A percentile compares a stretch with the other conserved stretches of the same genome.
Conservation (phyloP, 371 early-diverging fungal species). For the Mortierella sp. region DNA sequence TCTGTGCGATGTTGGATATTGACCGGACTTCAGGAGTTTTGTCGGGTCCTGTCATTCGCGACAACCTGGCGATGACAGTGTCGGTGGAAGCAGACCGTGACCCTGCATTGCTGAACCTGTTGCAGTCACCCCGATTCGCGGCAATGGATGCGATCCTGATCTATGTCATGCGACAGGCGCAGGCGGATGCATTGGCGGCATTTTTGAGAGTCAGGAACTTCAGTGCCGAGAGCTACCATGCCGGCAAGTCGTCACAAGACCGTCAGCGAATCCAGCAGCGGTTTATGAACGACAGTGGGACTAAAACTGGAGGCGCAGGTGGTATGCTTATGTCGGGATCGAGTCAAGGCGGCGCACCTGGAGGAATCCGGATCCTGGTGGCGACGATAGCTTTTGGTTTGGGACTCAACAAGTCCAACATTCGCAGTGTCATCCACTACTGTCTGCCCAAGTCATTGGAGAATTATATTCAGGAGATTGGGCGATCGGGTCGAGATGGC, state of each 20-base stretch:
- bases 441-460: slow-evolving; percentile 84
- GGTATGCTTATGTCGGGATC: slow-evolving; percentile 6
- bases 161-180: slow-evolving; percentile 75
- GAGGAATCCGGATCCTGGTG: slow-evolving; percentile 73
- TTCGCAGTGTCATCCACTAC: slow-evolving; percentile 87
- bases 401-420: slow-evolving; percentile 87
- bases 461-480: slow-evolving; percentile 90
- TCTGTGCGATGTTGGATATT: slow-evolving; percentile 68
- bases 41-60: slow-evolving; percentile 61
- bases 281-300: slow-evolving; percentile 65
- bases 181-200: slow-evolving; percentile 72
- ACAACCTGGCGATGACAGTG: slow-evolving; percentile 68
- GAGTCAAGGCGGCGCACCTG: slow-evolving; percentile 15
- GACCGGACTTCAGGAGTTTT: slow-evolving; percentile 60
- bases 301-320: slow-evolving; percentile 4
- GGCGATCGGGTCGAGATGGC: slow-evolving; percentile 89
- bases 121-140: slow-evolving; percentile 62
- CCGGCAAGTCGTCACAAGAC: slow-evolving; percentile 77
- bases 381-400: slow-evolving; percentile 92
- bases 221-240: slow-evolving; percentile 82
- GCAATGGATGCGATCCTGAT: slow-evolving; percentile 69
- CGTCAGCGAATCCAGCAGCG: slow-evolving; percentile 73
- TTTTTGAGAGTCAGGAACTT: slow-evolving; percentile 72
- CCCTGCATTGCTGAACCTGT: slow-evolving; percentile 60
- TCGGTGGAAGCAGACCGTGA: slow-evolving; percentile 59